phyloP scores from a whole-genome alignment of 805 yeast genomes.

The Saturnispora galanensis region DNA sequence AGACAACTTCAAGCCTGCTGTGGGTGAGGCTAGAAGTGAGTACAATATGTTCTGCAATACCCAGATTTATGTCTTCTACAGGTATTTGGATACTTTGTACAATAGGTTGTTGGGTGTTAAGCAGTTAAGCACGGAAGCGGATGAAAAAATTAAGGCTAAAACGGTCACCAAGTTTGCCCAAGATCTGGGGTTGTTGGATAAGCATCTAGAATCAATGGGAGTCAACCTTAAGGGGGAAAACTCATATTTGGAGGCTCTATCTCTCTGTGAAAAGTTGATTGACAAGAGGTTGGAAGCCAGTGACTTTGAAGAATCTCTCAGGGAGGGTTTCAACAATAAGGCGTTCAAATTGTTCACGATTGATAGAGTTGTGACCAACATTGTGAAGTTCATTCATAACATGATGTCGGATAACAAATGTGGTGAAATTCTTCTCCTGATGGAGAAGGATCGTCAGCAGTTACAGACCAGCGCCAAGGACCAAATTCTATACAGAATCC shows the following conservation, averaged over 20 bases:
- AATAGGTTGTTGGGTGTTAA: slow-evolving; percentile 75
- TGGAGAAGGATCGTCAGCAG: slow-evolving; percentile 67
- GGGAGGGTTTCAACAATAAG: slow-evolving; percentile 89
- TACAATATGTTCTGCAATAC: slow-evolving; percentile 84
- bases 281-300: slow-evolving; percentile 90
- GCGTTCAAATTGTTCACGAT: slow-evolving; percentile 90
- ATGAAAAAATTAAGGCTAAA: slow-evolving; percentile 59
- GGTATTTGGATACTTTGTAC: slow-evolving; percentile 73
- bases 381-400: slow-evolving; percentile 79
- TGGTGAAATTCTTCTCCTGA: slow-evolving; percentile 69
- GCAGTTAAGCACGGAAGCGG: slow-evolving; percentile 54
- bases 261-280: slow-evolving; percentile 62
- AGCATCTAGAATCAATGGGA: slow-evolving; percentile 74
- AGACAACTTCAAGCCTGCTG: slow-evolving; percentile 14
- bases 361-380: slow-evolving; percentile 80
- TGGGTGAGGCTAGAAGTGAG: slow-evolving; percentile 35
- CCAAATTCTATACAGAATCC: slow-evolving; percentile 85
- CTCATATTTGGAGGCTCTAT: slow-evolving; percentile 71
- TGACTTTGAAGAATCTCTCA: slow-evolving; percentile 88
- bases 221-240: slow-evolving; percentile 58
- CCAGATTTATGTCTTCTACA: slow-evolving; percentile 79
- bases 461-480: slow-evolving; percentile 65
- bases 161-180: slow-evolving; percentile 69
- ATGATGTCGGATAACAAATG: slow-evolving; percentile 72
- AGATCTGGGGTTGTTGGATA: slow-evolving; percentile 73